These are phyloP conservation scores for Phaeoacremonium minimum DNA, from an alignment of 2,329 filamentous ascomycete species.

Conservation along the genomic window DNA sequence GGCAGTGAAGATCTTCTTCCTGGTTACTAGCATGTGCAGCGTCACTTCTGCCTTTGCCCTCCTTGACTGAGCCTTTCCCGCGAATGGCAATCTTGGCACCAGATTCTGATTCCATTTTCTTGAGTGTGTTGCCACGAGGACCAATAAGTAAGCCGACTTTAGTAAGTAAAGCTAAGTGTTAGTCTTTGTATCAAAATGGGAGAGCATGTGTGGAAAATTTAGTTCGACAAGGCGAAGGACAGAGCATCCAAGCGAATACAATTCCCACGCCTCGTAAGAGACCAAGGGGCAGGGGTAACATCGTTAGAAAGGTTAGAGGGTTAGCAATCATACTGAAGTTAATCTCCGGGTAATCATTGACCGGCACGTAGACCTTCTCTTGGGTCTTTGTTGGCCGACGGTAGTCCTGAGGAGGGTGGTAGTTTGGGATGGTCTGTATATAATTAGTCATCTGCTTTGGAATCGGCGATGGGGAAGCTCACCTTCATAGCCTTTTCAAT, in stretches of 20 bases:
- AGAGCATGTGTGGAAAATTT: constrained; percentile 29
- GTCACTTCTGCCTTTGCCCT: constrained; percentile 98
- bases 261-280: constrained; percentile 39
- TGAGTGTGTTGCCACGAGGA: constrained; percentile 98
- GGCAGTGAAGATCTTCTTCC: constrained; percentile 96
- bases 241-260: constrained; percentile 16
- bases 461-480: not conserved
- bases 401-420: constrained; percentile 97
- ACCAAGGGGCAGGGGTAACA: constrained; percentile 35
- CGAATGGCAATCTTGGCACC: constrained; percentile 98
- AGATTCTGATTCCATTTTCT: constrained; percentile 99
- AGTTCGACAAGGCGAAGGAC: constrained; percentile 23
- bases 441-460: not conserved
- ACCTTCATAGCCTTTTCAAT: constrained; percentile 97
- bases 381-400: constrained; percentile 99
- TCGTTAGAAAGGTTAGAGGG: constrained; percentile 81
- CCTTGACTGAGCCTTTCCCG: constrained; percentile 98
- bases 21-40: constrained; percentile 99
- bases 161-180: constrained; percentile 85
- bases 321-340: constrained; percentile 99
- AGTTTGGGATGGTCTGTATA: constrained; percentile 90
- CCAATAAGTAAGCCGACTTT: constrained; percentile 99
- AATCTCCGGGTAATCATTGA: constrained; percentile 99
- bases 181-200: constrained; percentile 54
- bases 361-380: constrained; percentile 99